These are phyloP conservation scores for Lachnellula hyalina DNA, from an alignment of 2,329 filamentous ascomycete species.

Conservation along the genomic window DNA sequence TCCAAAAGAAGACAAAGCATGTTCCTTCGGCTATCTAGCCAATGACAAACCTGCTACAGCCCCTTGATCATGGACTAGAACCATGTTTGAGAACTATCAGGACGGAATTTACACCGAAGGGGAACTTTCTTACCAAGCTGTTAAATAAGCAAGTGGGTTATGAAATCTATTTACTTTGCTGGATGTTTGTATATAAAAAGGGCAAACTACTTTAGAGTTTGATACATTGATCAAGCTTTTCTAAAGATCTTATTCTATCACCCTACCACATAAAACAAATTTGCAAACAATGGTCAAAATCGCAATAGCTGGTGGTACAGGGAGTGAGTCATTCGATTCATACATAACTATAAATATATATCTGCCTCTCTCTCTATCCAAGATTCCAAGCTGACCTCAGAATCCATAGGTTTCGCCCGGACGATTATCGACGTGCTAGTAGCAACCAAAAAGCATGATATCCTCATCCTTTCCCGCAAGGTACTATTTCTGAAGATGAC, in stretches of 20 bases:
- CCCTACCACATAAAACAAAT: not conserved
- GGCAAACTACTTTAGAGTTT: not conserved
- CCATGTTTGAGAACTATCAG: constrained; percentile 3
- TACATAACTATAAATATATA: not conserved
- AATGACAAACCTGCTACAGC: no score
- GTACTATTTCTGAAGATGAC: not conserved
- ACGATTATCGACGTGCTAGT: constrained; percentile 48
- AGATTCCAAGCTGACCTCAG: not conserved
- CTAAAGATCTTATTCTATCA: not conserved
- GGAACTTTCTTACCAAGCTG: not conserved
- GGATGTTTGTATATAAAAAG: not conserved
- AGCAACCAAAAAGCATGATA: constrained; percentile 45
- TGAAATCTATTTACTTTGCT: not conserved
- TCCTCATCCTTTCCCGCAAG: constrained; percentile 38
- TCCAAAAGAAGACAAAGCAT: not conserved
- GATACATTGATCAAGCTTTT: not conserved
- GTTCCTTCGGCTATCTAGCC: no score
- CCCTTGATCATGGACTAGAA: constrained; percentile 5
- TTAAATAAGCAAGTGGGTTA: not conserved
- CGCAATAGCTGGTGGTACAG: constrained; percentile 40
- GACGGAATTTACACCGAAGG: not conserved
- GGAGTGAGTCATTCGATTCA: constrained; percentile 31
- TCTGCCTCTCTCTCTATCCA: constrained; percentile 1
- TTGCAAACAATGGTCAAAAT: constrained; percentile 38
- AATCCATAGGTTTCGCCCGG: constrained; percentile 42